Evolutionary conservation across 2,329 filamentous ascomycete species (phyloP).

Genomic region (Xylogone sp.): DNA sequence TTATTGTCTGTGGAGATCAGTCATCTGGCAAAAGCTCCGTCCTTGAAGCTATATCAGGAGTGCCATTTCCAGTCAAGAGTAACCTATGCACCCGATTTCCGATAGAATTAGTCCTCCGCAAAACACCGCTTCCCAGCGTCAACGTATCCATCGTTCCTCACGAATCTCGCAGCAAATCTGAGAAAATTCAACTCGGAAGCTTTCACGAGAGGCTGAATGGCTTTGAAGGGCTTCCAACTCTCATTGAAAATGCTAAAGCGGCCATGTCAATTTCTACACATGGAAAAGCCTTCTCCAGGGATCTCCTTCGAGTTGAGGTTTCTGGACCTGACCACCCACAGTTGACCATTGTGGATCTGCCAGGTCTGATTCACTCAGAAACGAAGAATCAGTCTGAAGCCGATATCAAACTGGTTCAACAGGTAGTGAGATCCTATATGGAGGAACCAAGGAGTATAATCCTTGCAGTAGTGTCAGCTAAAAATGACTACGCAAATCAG

Average conservation of each 20-base stretch:
- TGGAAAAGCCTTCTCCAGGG: constrained; percentile 24
- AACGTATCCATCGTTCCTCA: constrained; percentile 17
- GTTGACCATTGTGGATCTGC: constrained; percentile 56
- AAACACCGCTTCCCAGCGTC: constrained; percentile 8
- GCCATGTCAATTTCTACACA: constrained; percentile 10
- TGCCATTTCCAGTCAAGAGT: constrained; percentile 34
- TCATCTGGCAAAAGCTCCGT: constrained; percentile 34
- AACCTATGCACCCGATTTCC: constrained; percentile 40
- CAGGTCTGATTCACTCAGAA: constrained; percentile 49
- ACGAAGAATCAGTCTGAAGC: constrained; percentile 41
- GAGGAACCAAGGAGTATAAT: constrained; percentile 52
- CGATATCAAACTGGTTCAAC: constrained; percentile 40
- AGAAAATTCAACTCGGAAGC: constrained; percentile 8
- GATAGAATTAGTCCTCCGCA: constrained; percentile 35
- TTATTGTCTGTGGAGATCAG: constrained; percentile 37
- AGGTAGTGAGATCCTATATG: constrained; percentile 50
- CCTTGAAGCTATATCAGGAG: constrained; percentile 30
- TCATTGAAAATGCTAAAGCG: constrained; percentile 19
- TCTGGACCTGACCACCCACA: constrained; percentile 35
- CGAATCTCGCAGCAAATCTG: constrained; percentile 9
- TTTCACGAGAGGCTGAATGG: constrained; percentile 16
- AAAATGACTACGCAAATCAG: constrained; percentile 60
- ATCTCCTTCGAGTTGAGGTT: constrained; percentile 17
- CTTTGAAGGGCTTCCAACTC: constrained; percentile 12
- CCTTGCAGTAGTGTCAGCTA: constrained; percentile 51